Conservation (phyloP, 140 eudicot genomes). For the Ambrosia hybrid region DNA sequence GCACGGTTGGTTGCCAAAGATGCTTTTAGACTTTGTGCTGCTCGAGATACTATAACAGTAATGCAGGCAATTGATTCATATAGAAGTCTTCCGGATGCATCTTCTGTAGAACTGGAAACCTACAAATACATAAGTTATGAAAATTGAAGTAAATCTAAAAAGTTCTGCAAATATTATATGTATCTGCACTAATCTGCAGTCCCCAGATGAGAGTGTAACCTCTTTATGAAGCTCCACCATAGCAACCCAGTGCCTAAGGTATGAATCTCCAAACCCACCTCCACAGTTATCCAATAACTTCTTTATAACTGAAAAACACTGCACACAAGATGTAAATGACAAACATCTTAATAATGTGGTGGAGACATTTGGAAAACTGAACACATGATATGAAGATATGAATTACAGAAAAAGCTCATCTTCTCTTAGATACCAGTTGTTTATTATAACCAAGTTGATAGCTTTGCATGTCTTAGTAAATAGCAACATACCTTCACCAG, state of each 20-base stretch:
- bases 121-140: slow-evolving; percentile 26
- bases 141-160: slow-evolving; percentile 22
- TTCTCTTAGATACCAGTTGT: neutral
- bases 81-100: slow-evolving; percentile 70
- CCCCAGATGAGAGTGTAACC: slow-evolving; percentile 42
- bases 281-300: slow-evolving; percentile 63
- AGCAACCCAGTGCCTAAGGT: slow-evolving; percentile 78
- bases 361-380: neutral
- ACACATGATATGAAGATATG: neutral
- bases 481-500: slow-evolving; percentile 60
- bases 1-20: slow-evolving; percentile 43
- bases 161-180: slow-evolving; percentile 12
- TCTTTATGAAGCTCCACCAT: slow-evolving; percentile 67
- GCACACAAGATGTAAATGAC: slow-evolving; percentile 30
- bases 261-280: slow-evolving; percentile 60
- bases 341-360: slow-evolving; percentile 11
- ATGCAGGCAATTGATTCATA: slow-evolving; percentile 79
- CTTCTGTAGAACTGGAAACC: slow-evolving; percentile 62
- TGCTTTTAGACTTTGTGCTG: slow-evolving; percentile 68
- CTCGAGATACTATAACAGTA: slow-evolving; percentile 69
- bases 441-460: too few relatives aligned
- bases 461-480: neutral
- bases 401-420: neutral
- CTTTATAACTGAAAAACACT: slow-evolving; percentile 71
- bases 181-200: neutral